These are phyloP conservation scores for Colletotrichum tropicale DNA, from an alignment of 2,329 filamentous ascomycete species.

Conservation along the genomic window DNA sequence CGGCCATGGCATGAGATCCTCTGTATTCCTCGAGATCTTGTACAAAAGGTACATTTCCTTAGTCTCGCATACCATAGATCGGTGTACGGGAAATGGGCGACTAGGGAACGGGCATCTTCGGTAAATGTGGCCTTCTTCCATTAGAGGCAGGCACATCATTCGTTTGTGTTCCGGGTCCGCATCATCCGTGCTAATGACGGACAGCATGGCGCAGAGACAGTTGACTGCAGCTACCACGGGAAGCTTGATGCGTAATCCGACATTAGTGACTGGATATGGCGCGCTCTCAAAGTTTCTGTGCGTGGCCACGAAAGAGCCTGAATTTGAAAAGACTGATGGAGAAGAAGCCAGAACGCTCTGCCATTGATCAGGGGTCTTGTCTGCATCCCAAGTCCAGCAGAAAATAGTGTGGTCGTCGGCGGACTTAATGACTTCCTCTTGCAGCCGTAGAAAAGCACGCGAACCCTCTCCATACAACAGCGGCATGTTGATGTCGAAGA, in stretches of 20 bases:
- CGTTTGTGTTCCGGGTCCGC: not conserved
- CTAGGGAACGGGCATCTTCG: conserved; percentile 4
- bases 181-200: conserved; percentile 12
- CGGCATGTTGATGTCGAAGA: conserved; percentile 32
- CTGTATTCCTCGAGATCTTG: not conserved
- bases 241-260: conserved; percentile 1
- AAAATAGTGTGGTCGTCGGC: not conserved
- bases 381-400: conserved; percentile 22
- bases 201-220: conserved; percentile 8
- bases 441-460: conserved; percentile 25
- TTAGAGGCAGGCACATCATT: conserved; percentile 11
- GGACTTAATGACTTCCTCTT: conserved; percentile 4
- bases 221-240: conserved; percentile 4
- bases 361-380: conserved; percentile 3
- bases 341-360: conserved; percentile 5
- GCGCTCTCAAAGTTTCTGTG: not conserved
- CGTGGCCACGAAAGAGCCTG: not conserved
- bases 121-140: not conserved
- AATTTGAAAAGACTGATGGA: not conserved
- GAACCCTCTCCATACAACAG: conserved; percentile 30
- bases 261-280: conserved; percentile 7
- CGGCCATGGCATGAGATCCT: not conserved
- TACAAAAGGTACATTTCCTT: not conserved
- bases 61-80: not conserved
- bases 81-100: not conserved